These are phyloP conservation scores for Boehmeria nivea DNA, from an alignment of 306 rosid species.

Conservation along the genomic window DNA sequence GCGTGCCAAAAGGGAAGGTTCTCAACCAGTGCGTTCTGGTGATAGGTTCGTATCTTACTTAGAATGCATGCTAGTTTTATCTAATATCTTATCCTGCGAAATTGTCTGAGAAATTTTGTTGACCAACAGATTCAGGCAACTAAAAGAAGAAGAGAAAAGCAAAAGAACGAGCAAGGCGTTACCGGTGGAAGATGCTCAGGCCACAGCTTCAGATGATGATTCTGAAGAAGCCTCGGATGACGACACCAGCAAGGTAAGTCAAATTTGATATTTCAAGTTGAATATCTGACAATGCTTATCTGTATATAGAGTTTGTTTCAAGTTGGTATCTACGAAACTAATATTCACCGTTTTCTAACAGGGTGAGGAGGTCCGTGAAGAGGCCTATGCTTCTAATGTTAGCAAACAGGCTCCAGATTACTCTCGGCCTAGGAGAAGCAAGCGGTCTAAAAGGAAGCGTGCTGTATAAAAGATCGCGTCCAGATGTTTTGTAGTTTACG, in stretches of 20 bases:
- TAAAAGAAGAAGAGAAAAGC: conserved; percentile 62
- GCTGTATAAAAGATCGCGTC: conserved; percentile 44
- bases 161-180: conserved; percentile 50
- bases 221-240: conserved; percentile 47
- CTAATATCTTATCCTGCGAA: no score
- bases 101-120: conserved; percentile 16
- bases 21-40: conserved; percentile 53
- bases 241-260: conserved; percentile 67
- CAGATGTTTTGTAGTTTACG: conserved; percentile 50
- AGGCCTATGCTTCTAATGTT: conserved; percentile 49
- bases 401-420: conserved; percentile 46
- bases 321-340: no score
- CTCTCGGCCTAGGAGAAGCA: conserved; percentile 80
- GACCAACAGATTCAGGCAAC: conserved; percentile 61
- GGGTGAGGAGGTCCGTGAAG: conserved; percentile 60
- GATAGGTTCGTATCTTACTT: conserved; percentile 57
- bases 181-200: conserved; percentile 51
- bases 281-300: neutral
- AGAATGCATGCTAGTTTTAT: conserved; percentile 5
- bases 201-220: conserved; percentile 46
- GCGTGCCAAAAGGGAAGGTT: conserved; percentile 78
- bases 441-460: conserved; percentile 93
- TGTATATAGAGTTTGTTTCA: neutral
- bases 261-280: neutral
- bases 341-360: no score